These are phyloP conservation scores for Globisporangium polare DNA, from an alignment of 352 stramenopile species.

Conservation along the genomic window DNA sequence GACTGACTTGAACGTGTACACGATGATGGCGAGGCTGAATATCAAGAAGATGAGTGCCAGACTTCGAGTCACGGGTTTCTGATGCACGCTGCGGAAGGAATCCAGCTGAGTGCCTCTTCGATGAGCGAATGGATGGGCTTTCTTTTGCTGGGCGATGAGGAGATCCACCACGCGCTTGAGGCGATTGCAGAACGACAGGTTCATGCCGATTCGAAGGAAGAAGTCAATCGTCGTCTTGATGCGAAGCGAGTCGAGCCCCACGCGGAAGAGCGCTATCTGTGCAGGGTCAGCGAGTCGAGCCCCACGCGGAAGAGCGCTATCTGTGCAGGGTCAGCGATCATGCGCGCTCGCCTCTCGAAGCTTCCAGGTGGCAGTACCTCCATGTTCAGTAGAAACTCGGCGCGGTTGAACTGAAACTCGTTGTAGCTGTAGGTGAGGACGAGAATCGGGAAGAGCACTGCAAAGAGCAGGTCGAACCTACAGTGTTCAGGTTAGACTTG, in stretches of 20 bases:
- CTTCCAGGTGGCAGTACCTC: conserved; percentile 21
- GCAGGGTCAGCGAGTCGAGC: conserved; percentile 24
- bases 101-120: not conserved
- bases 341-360: conserved; percentile 29
- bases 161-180: conserved; percentile 35
- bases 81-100: not conserved
- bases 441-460: conserved; percentile 25
- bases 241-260: conserved; percentile 28
- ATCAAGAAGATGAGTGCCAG: conserved; percentile 12
- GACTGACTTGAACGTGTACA: conserved; percentile 11
- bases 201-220: conserved; percentile 32
- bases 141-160: conserved; percentile 8
- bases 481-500: no score
- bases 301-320: conserved; percentile 24
- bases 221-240: conserved; percentile 22
- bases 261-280: conserved; percentile 24
- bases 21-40: conserved; percentile 13
- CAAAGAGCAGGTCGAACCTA: conserved; percentile 29
- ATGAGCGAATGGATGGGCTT: not conserved
- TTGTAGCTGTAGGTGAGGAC: conserved; percentile 20
- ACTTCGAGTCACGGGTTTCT: conserved; percentile 7
- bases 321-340: conserved; percentile 24
- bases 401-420: conserved; percentile 29
- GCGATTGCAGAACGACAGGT: conserved; percentile 31
- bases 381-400: conserved; percentile 20